These are phyloP conservation scores for Aspergillus melleus DNA, from an alignment of 2,329 filamentous ascomycete species.

Conservation along the genomic window DNA sequence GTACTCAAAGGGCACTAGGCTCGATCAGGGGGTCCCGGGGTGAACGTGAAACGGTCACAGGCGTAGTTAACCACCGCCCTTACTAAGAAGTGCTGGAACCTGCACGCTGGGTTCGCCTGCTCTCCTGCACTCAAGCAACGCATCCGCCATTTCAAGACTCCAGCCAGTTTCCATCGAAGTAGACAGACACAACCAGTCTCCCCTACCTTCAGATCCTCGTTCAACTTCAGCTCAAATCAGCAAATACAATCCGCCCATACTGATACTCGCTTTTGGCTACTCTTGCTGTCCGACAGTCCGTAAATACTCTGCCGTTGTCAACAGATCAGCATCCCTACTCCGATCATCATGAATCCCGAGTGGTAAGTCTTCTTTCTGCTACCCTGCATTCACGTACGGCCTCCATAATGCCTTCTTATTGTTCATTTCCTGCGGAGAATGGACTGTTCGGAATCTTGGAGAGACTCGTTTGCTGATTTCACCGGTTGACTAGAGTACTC, in stretches of 20 bases:
- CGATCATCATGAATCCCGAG: slow-evolving; percentile 51
- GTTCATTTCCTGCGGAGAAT: neutral
- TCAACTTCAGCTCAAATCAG: neutral
- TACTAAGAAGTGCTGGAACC: slow-evolving; percentile 10
- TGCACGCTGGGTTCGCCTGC: slow-evolving; percentile 30
- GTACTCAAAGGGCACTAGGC: slow-evolving; percentile 12
- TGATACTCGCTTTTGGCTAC: slow-evolving; percentile 1
- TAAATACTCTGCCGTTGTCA: neutral
- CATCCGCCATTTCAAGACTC: slow-evolving; percentile 27
- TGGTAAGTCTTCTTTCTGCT: slow-evolving; percentile 39
- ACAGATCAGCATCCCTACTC: slow-evolving; percentile 11
- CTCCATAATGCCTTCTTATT: neutral
- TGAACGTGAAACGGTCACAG: slow-evolving; percentile 26
- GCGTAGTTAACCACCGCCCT: neutral
- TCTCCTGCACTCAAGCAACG: slow-evolving; percentile 31
- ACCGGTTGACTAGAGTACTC: slow-evolving; percentile 3
- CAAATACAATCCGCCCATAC: neutral
- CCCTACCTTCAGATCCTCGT: slow-evolving; percentile 13
- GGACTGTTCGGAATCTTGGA: neutral
- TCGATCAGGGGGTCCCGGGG: slow-evolving; percentile 12
- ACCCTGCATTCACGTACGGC: neutral
- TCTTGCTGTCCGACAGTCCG: slow-evolving; percentile 8
- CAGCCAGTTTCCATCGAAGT: slow-evolving; percentile 22
- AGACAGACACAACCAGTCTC: slow-evolving; percentile 19
- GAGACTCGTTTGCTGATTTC: neutral